Evolutionary conservation across 176 grass and related monocot genomes (phyloP).

Genomic region (Leersia perrieri): DNA sequence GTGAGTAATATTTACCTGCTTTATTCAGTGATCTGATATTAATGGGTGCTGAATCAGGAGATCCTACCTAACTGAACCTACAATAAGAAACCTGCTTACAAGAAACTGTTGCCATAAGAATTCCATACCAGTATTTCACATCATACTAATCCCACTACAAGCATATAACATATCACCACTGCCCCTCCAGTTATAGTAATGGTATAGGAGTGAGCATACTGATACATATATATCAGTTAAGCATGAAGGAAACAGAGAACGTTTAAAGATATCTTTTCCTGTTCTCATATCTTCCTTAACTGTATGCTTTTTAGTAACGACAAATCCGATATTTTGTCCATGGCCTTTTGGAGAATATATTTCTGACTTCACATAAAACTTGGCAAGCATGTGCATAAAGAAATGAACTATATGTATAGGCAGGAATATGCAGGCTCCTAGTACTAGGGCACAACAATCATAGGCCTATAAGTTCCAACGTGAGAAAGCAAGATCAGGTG

Average conservation of each 20-base stretch:
- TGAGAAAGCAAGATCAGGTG: slow-evolving; percentile 33
- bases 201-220: not conserved
- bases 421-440: slow-evolving; percentile 37
- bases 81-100: slow-evolving; percentile 26
- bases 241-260: not conserved
- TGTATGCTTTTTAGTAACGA: slow-evolving; percentile 32
- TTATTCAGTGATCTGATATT: slow-evolving; percentile 33
- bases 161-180: not conserved
- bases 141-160: not conserved
- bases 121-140: not conserved
- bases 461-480: slow-evolving; percentile 24
- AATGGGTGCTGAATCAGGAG: slow-evolving; percentile 42
- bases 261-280: not conserved
- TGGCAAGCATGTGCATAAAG: slow-evolving; percentile 39
- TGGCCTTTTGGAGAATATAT: slow-evolving; percentile 22
- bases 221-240: slow-evolving; percentile 6
- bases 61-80: slow-evolving; percentile 38
- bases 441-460: slow-evolving; percentile 25
- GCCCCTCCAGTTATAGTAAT: not conserved
- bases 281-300: not conserved
- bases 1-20: slow-evolving; percentile 21
- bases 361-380: slow-evolving; percentile 16
- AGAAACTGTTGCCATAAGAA: not conserved
- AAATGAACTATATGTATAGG: slow-evolving; percentile 29
- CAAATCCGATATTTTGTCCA: slow-evolving; percentile 36